Evolutionary conservation across 2,329 filamentous ascomycete genomes (phyloP), one percentile per base, ranked within the genome.

Genomic region (Macrophomina phaseolina): DNA sequence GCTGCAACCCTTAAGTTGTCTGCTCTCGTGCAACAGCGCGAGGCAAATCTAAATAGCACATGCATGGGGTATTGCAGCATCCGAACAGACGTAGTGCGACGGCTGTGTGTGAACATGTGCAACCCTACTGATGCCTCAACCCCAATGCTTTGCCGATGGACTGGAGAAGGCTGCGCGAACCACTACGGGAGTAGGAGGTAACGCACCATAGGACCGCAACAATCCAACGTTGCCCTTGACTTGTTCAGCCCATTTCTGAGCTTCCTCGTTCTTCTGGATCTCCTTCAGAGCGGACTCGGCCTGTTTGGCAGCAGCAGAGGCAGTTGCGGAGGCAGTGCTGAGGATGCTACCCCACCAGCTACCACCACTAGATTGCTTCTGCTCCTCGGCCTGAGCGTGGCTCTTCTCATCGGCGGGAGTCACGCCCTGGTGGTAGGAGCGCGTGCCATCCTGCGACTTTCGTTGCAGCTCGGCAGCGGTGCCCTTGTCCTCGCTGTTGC

Each of bases 241-340:
- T 77, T 98, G 94, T 64, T 97, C 92, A 1, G 94, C 92, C 93
- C 94, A 99, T 78, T 92, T 91, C 82, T 94, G 94, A 62, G 94
- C 95, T 78, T 99, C 95, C 76, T 98, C 93, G 74, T 97, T 97
- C 76, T 95, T 90, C 78, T 97, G 92, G 56, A 99, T 94, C 79
- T 98, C 93, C 77, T 94, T 97, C 70, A 97, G 94, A 0, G 94
- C 91, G 7, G 90, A 92, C 80, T 97, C 94, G 55, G 95, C 94
- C n/a, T 91, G 90, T 70, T 83, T 88, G 42, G 93, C 93, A 0
- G 92, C 93, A 16, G 90, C 89, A 68, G 81, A 87, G 42, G 92
- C 92, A 0, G 92, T 94, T 48, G 90, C 89, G 68, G 81, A 87
- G 42, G 92, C 92, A 0, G 92, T 94, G 49, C 91, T 92, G 73